Evolutionary conservation across 176 grass and related monocot species (phyloP), one percentile per base, ranked within the genome.

Genomic region (Ensete ventricosum): DNA sequence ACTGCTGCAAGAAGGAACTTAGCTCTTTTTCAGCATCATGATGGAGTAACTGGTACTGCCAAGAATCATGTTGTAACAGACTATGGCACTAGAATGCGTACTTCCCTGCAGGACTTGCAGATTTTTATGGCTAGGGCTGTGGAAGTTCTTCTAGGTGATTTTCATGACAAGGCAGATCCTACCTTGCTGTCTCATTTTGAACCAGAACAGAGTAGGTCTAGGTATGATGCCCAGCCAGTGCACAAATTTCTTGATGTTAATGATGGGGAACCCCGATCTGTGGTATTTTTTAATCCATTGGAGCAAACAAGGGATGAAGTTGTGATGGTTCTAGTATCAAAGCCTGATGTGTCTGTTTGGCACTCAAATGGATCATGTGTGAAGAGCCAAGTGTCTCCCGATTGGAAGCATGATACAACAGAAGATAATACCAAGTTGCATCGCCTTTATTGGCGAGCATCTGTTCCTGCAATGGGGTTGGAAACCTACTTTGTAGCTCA

Each of bases 1-100:
- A 93, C 95, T 60, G 90, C 95, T 55, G 95, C 95, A 73, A 93
- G 95, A 78, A 91, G 95, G 75, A 98, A 93, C 81, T 67, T 98
- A 57, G 95, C 95, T 52, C 95, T 98, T 85, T 98, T 98, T 73
- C 95, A 98, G 82, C 95, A 98, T 89, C 95, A 98, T 71, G 95
- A 98, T 75, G 95, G 95, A 59, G 95, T 98, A 64, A 98, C 95
- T 74, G 95, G 95, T 51, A 98, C 95, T 26, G 95, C 95, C 13
- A 98, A 98, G 81, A 82, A 98, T 83, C 95, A 98, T 76, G 95
- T 98, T 49, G 90, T 98, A 12, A 76, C 48, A 69, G 95, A 98
- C 77, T 98, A 93, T 67, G 95, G 95, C 29, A 93, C 80, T 80
- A 86, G 95, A 84, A 98, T 98, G 95, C 86, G 89, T 57, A 89